phyloP scores from a whole-genome alignment of 306 rosid genomes.

The Ammopiptanthus mongolicus region DNA sequence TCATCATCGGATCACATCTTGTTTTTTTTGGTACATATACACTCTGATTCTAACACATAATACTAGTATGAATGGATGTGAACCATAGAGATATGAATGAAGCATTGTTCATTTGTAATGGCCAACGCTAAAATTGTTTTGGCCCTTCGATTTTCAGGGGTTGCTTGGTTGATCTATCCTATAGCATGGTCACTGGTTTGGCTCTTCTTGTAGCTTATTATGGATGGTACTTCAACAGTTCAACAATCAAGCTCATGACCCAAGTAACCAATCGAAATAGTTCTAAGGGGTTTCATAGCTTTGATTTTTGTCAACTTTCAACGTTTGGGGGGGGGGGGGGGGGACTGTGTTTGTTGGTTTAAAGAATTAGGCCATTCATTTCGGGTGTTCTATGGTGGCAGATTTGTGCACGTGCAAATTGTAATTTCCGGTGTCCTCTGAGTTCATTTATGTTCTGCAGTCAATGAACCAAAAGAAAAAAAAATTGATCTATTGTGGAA shows the following conservation, averaged over 20 bases:
- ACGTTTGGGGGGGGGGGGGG: background rate
- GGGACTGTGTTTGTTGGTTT: background rate
- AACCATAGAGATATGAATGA: background rate
- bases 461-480: slow-evolving; percentile 4
- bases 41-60: background rate
- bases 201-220: slow-evolving; percentile 21
- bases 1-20: too few species aligned
- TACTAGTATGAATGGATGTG: background rate
- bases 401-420: slow-evolving; percentile 25
- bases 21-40: too few species aligned
- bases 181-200: slow-evolving; percentile 33
- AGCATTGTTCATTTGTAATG: background rate
- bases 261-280: background rate
- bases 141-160: slow-evolving; percentile 35
- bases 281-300: background rate
- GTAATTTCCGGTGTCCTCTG: slow-evolving; percentile 8
- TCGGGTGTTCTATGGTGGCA: background rate
- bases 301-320: background rate
- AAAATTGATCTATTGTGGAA: background rate
- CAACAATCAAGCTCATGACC: background rate
- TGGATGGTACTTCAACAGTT: background rate
- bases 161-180: slow-evolving; percentile 33
- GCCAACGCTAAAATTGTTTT: background rate
- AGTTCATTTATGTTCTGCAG: background rate
- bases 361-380: slow-evolving; percentile 14